Evolutionary conservation across 2,329 filamentous ascomycete species (phyloP).

Genomic region (Aspergillus chevalieri): DNA sequence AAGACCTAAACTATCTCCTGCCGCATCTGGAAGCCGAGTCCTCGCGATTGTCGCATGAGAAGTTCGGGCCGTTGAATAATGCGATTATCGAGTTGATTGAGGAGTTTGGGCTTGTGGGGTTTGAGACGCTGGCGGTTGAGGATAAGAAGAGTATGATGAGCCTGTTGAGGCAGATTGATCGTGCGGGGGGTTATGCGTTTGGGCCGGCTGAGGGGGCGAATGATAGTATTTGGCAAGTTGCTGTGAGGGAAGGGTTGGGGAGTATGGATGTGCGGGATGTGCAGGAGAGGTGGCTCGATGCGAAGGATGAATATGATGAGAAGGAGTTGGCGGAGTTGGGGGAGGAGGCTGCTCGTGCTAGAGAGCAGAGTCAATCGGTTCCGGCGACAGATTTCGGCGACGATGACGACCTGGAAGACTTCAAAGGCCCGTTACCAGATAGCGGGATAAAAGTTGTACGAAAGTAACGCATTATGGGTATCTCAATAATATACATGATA

Average conservation of each 20-base stretch:
- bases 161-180: slow-evolving; percentile 79
- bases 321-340: slow-evolving; percentile 69
- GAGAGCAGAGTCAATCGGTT: slow-evolving; percentile 29
- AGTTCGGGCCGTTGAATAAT: slow-evolving; percentile 78
- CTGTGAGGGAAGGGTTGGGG: slow-evolving; percentile 67
- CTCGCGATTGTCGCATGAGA: slow-evolving; percentile 60
- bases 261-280: slow-evolving; percentile 80
- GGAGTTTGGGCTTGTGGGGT: slow-evolving; percentile 81
- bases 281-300: slow-evolving; percentile 92
- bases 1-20: slow-evolving; percentile 79
- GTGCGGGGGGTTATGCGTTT: slow-evolving; percentile 89
- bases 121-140: slow-evolving; percentile 91
- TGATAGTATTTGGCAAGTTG: slow-evolving; percentile 94
- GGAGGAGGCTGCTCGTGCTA: slow-evolving; percentile 57
- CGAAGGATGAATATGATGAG: slow-evolving; percentile 80
- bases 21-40: slow-evolving; percentile 75
- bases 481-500: slow-evolving; percentile 14
- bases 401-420: slow-evolving; percentile 32
- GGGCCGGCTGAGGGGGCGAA: slow-evolving; percentile 85
- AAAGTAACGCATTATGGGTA: slow-evolving; percentile 40
- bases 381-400: slow-evolving; percentile 21
- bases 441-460: slow-evolving; percentile 67
- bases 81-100: slow-evolving; percentile 83
- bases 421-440: slow-evolving; percentile 43
- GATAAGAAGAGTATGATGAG: slow-evolving; percentile 97